phyloP scores from a whole-genome alignment of 352 stramenopile species.

The Peronospora farinosa region DNA sequence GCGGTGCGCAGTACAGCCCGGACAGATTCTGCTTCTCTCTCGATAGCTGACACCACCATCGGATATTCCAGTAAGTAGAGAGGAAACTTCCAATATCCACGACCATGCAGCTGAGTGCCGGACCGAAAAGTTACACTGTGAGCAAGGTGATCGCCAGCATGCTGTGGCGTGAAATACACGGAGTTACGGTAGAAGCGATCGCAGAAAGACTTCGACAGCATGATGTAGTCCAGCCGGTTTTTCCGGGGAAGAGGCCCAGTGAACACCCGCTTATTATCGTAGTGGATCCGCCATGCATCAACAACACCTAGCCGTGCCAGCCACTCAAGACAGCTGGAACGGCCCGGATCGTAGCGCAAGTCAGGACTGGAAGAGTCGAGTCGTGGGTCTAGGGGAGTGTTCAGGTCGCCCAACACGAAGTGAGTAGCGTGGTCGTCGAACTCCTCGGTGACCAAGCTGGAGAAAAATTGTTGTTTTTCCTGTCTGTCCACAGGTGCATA shows the following conservation, averaged over 20 bases:
- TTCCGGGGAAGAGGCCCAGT: not conserved
- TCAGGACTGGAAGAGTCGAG: constrained; percentile 1
- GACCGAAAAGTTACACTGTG: no score
- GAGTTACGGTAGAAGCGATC: not conserved
- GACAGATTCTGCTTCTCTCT: not conserved
- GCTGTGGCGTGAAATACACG: not conserved
- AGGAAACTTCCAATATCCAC: not conserved
- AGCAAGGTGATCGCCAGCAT: not conserved
- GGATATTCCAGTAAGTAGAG: constrained; percentile 3
- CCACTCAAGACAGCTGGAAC: not conserved
- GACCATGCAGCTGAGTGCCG: not conserved
- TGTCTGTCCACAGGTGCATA: not conserved
- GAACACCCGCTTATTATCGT: not conserved
- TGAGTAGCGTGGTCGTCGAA: not conserved
- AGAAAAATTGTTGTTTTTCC: constrained; percentile 2
- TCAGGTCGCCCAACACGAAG: not conserved
- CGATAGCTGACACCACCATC: not conserved
- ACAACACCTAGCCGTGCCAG: not conserved
- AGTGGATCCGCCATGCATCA: constrained; percentile 1
- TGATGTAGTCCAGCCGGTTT: constrained; percentile 1
- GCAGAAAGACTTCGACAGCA: not conserved
- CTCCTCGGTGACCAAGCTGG: not conserved
- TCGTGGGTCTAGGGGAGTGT: not conserved
- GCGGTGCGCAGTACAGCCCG: no score
- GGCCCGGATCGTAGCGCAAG: not conserved